phyloP scores from a whole-genome alignment of 2,329 filamentous ascomycete species.

The Sodiomyces alkalinus region DNA sequence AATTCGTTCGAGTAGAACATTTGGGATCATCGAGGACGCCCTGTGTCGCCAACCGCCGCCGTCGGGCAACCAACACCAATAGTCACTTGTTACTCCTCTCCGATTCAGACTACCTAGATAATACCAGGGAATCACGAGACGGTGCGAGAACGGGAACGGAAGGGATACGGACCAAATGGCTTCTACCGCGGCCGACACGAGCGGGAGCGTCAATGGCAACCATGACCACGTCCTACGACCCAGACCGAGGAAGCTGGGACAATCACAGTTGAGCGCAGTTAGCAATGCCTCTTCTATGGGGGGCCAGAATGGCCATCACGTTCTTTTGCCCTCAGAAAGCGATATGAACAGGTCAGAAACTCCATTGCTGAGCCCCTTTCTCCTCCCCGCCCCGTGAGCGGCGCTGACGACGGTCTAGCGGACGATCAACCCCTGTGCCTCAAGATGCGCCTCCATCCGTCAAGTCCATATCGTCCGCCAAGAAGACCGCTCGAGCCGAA shows the following conservation, averaged over 20 bases:
- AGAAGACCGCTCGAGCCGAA: conserved; percentile 69
- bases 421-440: conserved; percentile 68
- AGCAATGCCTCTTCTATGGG: conserved; percentile 5
- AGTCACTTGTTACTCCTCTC: background rate
- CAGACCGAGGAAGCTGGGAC: conserved; percentile 32
- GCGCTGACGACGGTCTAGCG: conserved; percentile 34
- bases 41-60: no score
- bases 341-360: conserved; percentile 8
- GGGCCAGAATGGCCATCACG: conserved; percentile 4
- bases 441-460: conserved; percentile 86
- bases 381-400: background rate
- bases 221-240: conserved; percentile 31
- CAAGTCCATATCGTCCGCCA: conserved; percentile 69
- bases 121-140: no score
- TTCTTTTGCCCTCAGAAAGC: conserved; percentile 3
- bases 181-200: conserved; percentile 4
- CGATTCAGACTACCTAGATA: no score
- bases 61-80: background rate
- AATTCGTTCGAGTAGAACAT: no score
- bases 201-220: conserved; percentile 10
- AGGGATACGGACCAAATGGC: no score
- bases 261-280: conserved; percentile 19
- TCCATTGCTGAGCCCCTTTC: no score
- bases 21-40: no score
- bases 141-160: no score